Evolutionary conservation across 129 eudicot genomes (phyloP).

Genomic region (Gnaphalium uliginosum): DNA sequence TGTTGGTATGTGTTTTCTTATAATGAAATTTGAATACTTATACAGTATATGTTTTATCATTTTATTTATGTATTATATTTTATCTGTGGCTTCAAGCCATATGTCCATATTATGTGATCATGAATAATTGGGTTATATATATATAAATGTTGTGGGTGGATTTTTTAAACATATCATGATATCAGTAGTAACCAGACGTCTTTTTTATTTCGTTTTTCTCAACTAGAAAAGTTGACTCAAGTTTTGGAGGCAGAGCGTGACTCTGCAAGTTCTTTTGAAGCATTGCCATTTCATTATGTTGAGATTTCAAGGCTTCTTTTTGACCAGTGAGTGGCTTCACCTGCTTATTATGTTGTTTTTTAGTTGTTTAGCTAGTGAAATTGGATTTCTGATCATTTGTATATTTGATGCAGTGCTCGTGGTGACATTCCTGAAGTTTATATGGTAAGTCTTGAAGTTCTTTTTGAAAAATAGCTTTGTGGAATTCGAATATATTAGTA

Average conservation of each 20-base stretch:
- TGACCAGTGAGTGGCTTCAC: conserved; percentile 73
- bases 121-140: background rate
- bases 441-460: conserved; percentile 57
- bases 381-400: conserved; percentile 17
- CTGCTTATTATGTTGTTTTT: conserved; percentile 5
- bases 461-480: background rate
- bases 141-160: background rate
- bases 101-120: background rate
- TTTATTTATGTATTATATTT: background rate
- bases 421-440: conserved; percentile 88
- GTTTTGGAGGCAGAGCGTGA: conserved; percentile 94
- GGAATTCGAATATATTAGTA: background rate
- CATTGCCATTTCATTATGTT: conserved; percentile 88
- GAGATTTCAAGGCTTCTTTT: conserved; percentile 95
- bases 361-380: background rate
- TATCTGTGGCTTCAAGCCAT: background rate
- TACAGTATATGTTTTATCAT: background rate
- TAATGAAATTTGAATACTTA: background rate
- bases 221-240: conserved; percentile 72
- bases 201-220: conserved; percentile 27
- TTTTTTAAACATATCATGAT: no score
- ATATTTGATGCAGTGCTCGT: conserved; percentile 59
- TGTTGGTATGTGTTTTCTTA: conserved; percentile 54
- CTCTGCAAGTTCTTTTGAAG: conserved; percentile 65
- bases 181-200: background rate